Evolutionary conservation across 352 stramenopile species (phyloP), one percentile per base, ranked within the genome.

Genomic region (Phytophthora hybrid): DNA sequence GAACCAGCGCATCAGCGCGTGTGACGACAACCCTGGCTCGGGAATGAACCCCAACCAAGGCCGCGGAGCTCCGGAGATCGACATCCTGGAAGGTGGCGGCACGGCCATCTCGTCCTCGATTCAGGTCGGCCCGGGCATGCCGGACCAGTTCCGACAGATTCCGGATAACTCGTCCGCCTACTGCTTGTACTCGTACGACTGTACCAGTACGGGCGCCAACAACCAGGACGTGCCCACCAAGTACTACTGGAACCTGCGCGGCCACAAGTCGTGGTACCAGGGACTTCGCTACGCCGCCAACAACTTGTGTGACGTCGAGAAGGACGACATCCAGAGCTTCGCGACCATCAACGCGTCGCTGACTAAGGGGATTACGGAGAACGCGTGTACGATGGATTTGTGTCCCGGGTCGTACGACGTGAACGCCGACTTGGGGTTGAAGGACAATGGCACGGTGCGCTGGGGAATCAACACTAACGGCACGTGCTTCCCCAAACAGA

Each of bases 51-150:
- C 88, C 0, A 88, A 94, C 54, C 77, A 91, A 59, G 97, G 96
- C 13, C 88, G 97, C 6, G 97, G 97, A 31, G 93, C 96, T 23
- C 97, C 97, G 0, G 97, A 99, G 74, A 99, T 99, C 70, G 96
- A 99, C 84, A 83, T 99, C 21, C 81, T 99, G 7, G 97, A 98
- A 95, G 89, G 93, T 71, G 79, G 76, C 3, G 85, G 95, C 18
- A 79, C 73, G 5, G 82, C 87, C 8, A 90, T 98, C 61, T 98
- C 93, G 32, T 93, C 92, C 49, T 98, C 94, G 10, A 83, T 98
- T 14, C 97, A 99, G 69, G 75, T 98, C 39, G 82, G 70, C 1
- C 90, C 90, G 0, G 92, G 89, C 0, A 93, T 93, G 80, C 79
- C 89, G 14, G 54, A 73, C 0, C 55, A 88, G 26, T 85, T 81